Evolutionary conservation across 2,329 filamentous ascomycete genomes (phyloP), one percentile per base, ranked within the genome.

Genomic region (Fusarium coffeatum): DNA sequence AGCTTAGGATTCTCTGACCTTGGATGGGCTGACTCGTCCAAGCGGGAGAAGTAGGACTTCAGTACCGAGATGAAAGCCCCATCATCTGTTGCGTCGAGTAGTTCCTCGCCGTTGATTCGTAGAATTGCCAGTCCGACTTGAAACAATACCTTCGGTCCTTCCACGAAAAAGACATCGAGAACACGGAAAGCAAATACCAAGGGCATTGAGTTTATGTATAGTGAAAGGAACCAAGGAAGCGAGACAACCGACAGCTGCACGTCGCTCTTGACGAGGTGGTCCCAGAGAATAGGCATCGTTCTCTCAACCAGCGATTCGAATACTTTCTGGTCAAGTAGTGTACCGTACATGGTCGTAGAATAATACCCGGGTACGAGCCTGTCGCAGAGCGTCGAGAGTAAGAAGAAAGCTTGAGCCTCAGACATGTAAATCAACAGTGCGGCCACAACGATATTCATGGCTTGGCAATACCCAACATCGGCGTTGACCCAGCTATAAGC

Each of bases 161-260:
- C 96, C 42, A 99, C 89, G 81, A 99, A 99, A 84, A 99, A 99
- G 51, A 99, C 95, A 76, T 99, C 96, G 67, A 99, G 82, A 50
- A 99, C 96, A 59, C 96, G 89, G 80, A 98, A 99, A 47, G 96
- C 96, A 80, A 98, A 99, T 3, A 98, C 94, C 18, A 99, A 85
- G 7, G 96, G 96, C 96, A 99, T 99, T 3, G 95, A 98, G 86
- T 99, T 99, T 85, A 99, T 97, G 81, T 98, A 99, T 20, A 99
- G 86, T 8, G 95, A 98, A 59, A 99, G 86, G 78, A 99, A 99
- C 96, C 96, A 99, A 5, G 96, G 96, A 45, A 99, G 86, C 12
- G 95, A 98, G 18, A 98, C 96, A 34, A 99, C 96, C 1, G 96
- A 98, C 22, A 99, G 88, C 80, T 99, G 97, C 23, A 99, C 94